Evolutionary conservation across 768 basidiomycete species (phyloP), one percentile per base, ranked within the genome.

Genomic region (Tubosaeta sp.): DNA sequence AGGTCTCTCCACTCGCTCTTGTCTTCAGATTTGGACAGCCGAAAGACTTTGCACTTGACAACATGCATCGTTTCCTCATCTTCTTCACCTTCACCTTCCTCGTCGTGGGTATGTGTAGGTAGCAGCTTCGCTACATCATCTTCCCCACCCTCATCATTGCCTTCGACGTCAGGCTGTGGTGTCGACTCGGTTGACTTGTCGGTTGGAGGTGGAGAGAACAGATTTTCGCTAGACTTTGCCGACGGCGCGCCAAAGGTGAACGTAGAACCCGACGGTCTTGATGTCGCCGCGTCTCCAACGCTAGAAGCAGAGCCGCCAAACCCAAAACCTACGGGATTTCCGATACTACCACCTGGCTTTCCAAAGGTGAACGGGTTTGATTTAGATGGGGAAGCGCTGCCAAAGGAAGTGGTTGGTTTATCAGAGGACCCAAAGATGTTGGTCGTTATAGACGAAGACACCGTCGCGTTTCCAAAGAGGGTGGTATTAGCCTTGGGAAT

Each of bases 11-110:
- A 90, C 27, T 75, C 73, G 35, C 64, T 54, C 48, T 67, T 55
- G 52, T 76, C 64, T 53, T 78, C 76, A 12, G 73, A 70, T 66
- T 79, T 82, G 53, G 69, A 69, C 62, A 90, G 59, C 61, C 76
- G 79, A 62, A 73, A 88, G 22, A 83, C 81, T 64, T 86, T 90
- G 43, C 79, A 68, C 64, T 74, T 80, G 43, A 80, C 72, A 40
- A 72, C 68, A 64, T 86, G 75, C 25, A 70, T 69, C 4, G 86
- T 90, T 52, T 82, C 82, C 61, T 92, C 90, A 35, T 84, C 76
- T 63, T 92, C 86, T 69, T 92, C 90, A 25, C 90, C 90, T 59
- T 84, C 84, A 11, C 90, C 88, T 53, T 87, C 87, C 47, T 73
- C 73, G 56, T 87, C 87, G 54, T 85, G 81, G 48, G 69, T 67